A percentile compares a stretch with the other conserved stretches of the same genome.
Conservation (phyloP, 169 alveolate species). For the Cystoisospora suis region DNA sequence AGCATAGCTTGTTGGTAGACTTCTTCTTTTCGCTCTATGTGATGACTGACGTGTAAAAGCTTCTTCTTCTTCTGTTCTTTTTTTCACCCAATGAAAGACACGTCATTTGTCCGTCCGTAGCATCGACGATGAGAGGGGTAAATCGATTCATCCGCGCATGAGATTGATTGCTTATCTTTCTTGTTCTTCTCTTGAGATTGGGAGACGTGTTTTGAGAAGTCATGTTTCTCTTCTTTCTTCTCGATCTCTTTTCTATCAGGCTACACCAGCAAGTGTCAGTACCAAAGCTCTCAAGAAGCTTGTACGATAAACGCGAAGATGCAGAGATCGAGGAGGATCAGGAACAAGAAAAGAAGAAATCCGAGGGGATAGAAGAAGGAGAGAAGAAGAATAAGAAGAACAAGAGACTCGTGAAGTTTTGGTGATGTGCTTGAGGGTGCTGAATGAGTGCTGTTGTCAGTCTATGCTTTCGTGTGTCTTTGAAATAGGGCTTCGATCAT, state of each 20-base stretch:
- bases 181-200: neutral
- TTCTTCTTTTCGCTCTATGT: too few relatives aligned
- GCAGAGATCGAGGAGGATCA: neutral
- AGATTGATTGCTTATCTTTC: neutral
- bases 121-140: neutral
- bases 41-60: too few relatives aligned
- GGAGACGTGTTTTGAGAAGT: neutral
- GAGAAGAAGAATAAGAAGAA: too few relatives aligned
- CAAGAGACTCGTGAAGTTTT: too few relatives aligned
- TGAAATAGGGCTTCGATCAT: neutral
- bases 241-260: neutral
- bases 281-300: conserved; percentile 25
- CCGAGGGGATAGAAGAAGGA: too few relatives aligned
- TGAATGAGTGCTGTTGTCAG: neutral
- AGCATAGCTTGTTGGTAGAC: too few relatives aligned
- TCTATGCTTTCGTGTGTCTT: neutral
- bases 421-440: too few relatives aligned
- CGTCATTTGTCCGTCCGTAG: neutral
- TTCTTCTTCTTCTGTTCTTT: neutral
- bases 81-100: neutral
- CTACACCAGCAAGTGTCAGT: conserved; percentile 8
- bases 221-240: neutral
- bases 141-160: neutral
- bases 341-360: neutral
- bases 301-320: neutral